Percentiles rank a stretch among this genome's conserved stretches.
Conservation (phyloP, 306 rosid genomes). For the Cucumis sativus region Cucumber_9930_V3 NC_026657.2:33136501-33137000, state of each 20-base stretch:
- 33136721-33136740: neutral
- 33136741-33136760: neutral
- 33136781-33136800: neutral
- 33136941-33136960: too few species aligned
- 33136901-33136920: too few species aligned
- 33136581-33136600: conserved; percentile 6
- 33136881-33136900: too few species aligned
- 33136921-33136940: too few species aligned
- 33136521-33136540: conserved; percentile 18
- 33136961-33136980: too few species aligned
- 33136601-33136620: neutral
- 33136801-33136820: neutral
- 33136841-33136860: too few species aligned
- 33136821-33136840: neutral
- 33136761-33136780: neutral
- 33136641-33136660: neutral
- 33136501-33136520: conserved; percentile 17
- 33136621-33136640: conserved; percentile 3
- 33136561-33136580: conserved; percentile 17
- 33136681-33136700: conserved; percentile 2
- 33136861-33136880: too few species aligned
- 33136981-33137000: too few species aligned
- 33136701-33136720: neutral
- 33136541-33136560: conserved; percentile 24
- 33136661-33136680: neutral